phyloP scores from a whole-genome alignment of 129 eudicot species.

The Artemisia annua region DNA sequence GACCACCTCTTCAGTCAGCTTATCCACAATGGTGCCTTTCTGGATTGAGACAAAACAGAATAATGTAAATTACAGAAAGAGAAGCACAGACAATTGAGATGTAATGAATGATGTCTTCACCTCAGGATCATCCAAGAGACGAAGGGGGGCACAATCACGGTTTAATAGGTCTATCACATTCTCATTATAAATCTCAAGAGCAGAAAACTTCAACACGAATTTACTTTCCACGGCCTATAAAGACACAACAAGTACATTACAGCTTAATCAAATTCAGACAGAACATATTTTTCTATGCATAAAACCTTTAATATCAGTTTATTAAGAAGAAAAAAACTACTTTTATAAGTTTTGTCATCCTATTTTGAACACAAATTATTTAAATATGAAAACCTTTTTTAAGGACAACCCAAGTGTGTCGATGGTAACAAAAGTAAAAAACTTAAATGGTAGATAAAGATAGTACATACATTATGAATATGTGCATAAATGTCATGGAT shows the following conservation, averaged over 20 bases:
- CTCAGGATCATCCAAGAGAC: slow-evolving; percentile 98
- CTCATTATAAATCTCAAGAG: slow-evolving; percentile 93
- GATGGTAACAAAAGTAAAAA: not conserved
- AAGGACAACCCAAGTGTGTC: too few relatives aligned
- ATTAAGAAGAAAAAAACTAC: too few relatives aligned
- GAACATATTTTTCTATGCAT: not conserved
- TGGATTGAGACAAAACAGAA: slow-evolving; percentile 42
- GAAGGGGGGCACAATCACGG: slow-evolving; percentile 79
- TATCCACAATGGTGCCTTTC: slow-evolving; percentile 94
- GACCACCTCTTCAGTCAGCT: slow-evolving; percentile 76
- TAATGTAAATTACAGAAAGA: not conserved
- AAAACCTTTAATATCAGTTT: too few relatives aligned
- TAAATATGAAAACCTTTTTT: too few relatives aligned
- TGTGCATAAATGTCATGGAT: slow-evolving; percentile 81
- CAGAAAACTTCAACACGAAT: slow-evolving; percentile 71
- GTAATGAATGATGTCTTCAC: slow-evolving; percentile 24
- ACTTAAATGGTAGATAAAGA: not conserved
- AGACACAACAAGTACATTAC: slow-evolving; percentile 1
- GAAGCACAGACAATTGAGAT: not conserved
- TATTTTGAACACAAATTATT: too few relatives aligned
- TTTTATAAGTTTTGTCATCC: too few relatives aligned
- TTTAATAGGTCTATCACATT: slow-evolving; percentile 85
- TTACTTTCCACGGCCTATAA: slow-evolving; percentile 71
- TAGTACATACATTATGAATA: slow-evolving; percentile 47
- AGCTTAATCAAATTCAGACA: too few relatives aligned